phyloP scores from a whole-genome alignment of 202 grass and related monocot species.

The Carex sylvatica region DNA sequence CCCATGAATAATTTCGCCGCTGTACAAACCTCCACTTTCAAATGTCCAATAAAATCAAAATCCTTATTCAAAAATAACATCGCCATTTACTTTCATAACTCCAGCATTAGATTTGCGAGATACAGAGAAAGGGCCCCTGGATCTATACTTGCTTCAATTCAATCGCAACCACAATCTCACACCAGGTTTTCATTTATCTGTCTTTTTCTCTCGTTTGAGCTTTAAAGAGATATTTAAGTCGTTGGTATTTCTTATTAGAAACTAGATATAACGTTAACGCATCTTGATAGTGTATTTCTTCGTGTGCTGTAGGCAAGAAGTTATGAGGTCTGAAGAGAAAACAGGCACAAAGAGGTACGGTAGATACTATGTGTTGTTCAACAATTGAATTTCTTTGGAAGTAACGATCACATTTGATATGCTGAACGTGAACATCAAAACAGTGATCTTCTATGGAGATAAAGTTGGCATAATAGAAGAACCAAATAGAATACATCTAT shows the following conservation, averaged over 20 bases:
- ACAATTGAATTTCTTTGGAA: no score
- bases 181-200: background rate
- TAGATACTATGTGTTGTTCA: background rate
- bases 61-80: background rate
- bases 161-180: background rate
- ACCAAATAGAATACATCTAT: no score
- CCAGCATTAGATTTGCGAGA: background rate
- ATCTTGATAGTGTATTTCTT: background rate
- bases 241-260: background rate
- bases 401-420: no score
- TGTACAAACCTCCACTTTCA: background rate
- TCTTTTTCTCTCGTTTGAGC: background rate
- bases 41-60: background rate
- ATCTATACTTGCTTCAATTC: constrained; percentile 8
- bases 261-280: background rate
- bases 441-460: no score
- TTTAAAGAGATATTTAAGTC: background rate
- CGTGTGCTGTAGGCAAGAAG: background rate
- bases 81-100: background rate
- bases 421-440: no score
- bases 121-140: background rate
- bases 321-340: constrained; percentile 9
- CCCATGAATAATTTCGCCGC: background rate
- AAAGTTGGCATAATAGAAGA: no score
- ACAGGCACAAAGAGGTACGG: background rate